A percentile compares a stretch with the other conserved stretches of the same genome.
These are phyloP conservation scores for Zoysia matrella DNA, from an alignment of 202 grass and related monocot genomes.

Conservation along the genomic window DNA sequence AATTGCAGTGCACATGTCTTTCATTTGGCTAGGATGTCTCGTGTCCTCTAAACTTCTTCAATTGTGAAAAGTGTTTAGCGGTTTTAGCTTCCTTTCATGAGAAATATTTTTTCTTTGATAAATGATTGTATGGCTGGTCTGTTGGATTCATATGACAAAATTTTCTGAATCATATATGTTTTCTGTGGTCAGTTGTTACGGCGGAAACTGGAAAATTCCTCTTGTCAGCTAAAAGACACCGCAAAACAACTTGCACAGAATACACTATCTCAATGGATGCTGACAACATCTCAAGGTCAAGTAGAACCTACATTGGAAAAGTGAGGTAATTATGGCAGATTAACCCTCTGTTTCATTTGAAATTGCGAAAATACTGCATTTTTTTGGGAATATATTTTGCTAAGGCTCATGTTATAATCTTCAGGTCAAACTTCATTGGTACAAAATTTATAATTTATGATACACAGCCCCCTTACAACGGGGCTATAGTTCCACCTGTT, in stretches of 20 bases:
- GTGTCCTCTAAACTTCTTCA: not conserved
- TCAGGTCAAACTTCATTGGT: too few relatives aligned
- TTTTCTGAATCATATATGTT: not conserved
- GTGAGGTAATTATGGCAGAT: conserved; percentile 62
- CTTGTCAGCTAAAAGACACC: conserved; percentile 83
- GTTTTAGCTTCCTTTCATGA: not conserved
- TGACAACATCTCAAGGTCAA: conserved; percentile 71
- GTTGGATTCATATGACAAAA: not conserved
- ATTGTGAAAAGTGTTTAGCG: not conserved
- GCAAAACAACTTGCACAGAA: conserved; percentile 89
- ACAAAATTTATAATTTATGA: too few relatives aligned
- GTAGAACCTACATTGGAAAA: conserved; percentile 89
- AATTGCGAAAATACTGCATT: not conserved
- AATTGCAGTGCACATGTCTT: not conserved
- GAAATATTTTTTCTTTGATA: conserved; percentile 10
- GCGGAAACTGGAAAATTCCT: conserved; percentile 92
- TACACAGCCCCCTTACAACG: not conserved
- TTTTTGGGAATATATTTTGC: not conserved
- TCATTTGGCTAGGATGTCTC: not conserved
- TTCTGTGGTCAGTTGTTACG: conserved; percentile 63
- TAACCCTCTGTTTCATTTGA: not conserved
- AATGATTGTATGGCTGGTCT: not conserved
- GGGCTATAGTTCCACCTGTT: conserved; percentile 45
- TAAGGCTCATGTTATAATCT: not conserved
- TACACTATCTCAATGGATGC: conserved; percentile 63